Conservation (phyloP, 345 rosid genomes). For the Hirschfeldia incana region DNA sequence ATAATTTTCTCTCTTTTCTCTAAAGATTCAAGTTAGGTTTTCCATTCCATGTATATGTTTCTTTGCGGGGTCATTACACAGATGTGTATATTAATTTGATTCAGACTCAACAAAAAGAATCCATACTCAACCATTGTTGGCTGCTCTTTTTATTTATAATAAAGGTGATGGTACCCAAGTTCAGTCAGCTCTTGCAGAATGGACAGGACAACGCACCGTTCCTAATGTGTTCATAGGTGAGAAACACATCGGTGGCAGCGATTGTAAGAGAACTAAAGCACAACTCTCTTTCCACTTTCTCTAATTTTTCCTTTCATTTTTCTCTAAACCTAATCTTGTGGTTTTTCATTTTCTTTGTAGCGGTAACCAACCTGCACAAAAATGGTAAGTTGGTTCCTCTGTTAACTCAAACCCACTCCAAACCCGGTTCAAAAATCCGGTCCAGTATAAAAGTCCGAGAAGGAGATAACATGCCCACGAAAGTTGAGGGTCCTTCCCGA, state of each 20-base stretch:
- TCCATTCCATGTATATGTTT: neutral
- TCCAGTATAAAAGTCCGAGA: neutral
- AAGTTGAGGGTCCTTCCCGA: neutral
- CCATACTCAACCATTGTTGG: neutral
- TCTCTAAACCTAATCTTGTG: neutral
- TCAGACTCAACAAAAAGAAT: neutral
- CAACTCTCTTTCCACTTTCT: neutral
- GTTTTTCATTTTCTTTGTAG: neutral
- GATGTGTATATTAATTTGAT: neutral
- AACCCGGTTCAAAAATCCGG: neutral
- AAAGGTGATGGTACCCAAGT: slow-evolving; percentile 4
- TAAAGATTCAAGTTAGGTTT: neutral
- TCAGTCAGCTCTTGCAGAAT: slow-evolving; percentile 8
- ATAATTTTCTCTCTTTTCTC: neutral
- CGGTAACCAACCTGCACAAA: neutral
- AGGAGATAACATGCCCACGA: neutral
- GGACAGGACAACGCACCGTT: slow-evolving; percentile 11
- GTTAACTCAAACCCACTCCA: neutral
- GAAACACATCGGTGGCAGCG: slow-evolving; percentile 14
- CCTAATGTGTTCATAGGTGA: slow-evolving; percentile 1
- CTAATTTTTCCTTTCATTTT: neutral
- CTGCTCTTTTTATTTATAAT: neutral
- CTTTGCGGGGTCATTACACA: neutral
- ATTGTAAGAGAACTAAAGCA: neutral
- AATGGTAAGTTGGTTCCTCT: neutral